These are phyloP conservation scores for Trichosporon faecale DNA, from an alignment of 1,284 basidiomycete species.

Conservation along the genomic window DNA sequence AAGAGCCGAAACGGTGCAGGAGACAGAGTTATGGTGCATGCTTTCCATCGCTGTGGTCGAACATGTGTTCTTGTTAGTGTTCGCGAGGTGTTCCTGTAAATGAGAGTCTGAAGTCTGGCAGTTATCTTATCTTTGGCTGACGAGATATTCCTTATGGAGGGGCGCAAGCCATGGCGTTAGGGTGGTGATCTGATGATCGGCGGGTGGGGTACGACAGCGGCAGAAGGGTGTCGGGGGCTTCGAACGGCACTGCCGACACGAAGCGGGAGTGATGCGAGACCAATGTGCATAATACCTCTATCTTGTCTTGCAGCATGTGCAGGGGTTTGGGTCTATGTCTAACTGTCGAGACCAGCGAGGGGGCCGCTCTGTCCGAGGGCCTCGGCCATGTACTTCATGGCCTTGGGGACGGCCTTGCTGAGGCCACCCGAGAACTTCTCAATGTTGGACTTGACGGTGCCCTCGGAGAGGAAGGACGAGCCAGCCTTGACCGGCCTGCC, in stretches of 20 bases:
- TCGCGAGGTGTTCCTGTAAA: neutral
- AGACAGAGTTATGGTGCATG: neutral
- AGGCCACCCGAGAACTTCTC: neutral
- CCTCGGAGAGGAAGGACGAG: neutral
- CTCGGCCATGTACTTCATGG: conserved; percentile 9
- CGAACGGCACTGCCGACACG: too few relatives aligned
- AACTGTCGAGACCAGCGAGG: neutral
- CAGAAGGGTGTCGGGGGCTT: too few relatives aligned
- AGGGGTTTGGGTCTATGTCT: neutral
- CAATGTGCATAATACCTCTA: neutral
- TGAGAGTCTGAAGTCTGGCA: neutral
- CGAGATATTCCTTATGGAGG: too few relatives aligned
- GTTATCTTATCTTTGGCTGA: neutral
- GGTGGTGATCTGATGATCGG: too few relatives aligned
- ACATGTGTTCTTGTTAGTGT: neutral
- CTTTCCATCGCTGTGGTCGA: neutral
- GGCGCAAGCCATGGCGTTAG: too few relatives aligned
- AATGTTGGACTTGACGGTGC: neutral
- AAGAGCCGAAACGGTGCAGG: neutral
- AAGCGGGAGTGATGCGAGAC: too few relatives aligned
- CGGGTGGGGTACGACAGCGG: too few relatives aligned
- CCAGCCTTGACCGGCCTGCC: neutral
- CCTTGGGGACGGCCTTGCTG: neutral
- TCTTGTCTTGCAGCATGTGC: neutral
- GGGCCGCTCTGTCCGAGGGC: neutral